Conservation (phyloP, 2,329 filamentous ascomycete species). For the Knufia petricola region DNA sequence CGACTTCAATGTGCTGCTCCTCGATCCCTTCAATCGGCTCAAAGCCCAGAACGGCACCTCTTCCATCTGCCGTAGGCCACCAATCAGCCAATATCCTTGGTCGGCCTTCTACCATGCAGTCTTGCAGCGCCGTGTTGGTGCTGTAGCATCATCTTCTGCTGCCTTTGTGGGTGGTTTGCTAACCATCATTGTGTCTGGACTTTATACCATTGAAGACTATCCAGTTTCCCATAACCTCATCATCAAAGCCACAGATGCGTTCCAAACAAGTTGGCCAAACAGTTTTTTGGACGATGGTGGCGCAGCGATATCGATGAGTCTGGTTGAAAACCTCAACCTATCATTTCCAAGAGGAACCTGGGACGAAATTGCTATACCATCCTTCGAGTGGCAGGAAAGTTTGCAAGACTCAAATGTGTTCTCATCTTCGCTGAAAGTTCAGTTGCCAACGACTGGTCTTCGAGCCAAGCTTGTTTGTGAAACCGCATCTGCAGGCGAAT, state of each 20-base stretch:
- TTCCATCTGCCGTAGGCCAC: slow-evolving; percentile 1
- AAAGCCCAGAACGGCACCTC: background rate
- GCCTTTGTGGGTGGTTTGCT: slow-evolving; percentile 18
- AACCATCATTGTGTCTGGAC: slow-evolving; percentile 24
- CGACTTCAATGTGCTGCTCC: slow-evolving; percentile 18
- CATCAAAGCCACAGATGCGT: slow-evolving; percentile 20
- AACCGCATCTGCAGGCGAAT: background rate
- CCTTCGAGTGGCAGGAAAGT: background rate
- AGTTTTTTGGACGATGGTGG: slow-evolving; percentile 12
- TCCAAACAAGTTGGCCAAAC: slow-evolving; percentile 17
- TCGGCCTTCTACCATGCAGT: slow-evolving; percentile 10
- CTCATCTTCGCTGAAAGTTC: background rate
- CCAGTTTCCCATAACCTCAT: slow-evolving; percentile 11
- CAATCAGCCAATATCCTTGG: slow-evolving; percentile 9
- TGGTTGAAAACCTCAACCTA: slow-evolving; percentile 15
- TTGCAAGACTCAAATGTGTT: background rate
- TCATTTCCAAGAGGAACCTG: slow-evolving; percentile 14
- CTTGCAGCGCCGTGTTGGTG: slow-evolving; percentile 13
- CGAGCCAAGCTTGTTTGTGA: slow-evolving; percentile 12
- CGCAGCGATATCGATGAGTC: slow-evolving; percentile 13
- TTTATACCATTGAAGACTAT: slow-evolving; percentile 24
- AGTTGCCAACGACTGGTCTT: slow-evolving; percentile 6
- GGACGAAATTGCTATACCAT: slow-evolving; percentile 16
- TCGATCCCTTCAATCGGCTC: slow-evolving; percentile 14
- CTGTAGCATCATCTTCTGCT: slow-evolving; percentile 16